Evolutionary conservation across 1,284 basidiomycete species (phyloP), one percentile per base, ranked within the genome.

Genomic region (Agroathelia rolfsii): DNA sequence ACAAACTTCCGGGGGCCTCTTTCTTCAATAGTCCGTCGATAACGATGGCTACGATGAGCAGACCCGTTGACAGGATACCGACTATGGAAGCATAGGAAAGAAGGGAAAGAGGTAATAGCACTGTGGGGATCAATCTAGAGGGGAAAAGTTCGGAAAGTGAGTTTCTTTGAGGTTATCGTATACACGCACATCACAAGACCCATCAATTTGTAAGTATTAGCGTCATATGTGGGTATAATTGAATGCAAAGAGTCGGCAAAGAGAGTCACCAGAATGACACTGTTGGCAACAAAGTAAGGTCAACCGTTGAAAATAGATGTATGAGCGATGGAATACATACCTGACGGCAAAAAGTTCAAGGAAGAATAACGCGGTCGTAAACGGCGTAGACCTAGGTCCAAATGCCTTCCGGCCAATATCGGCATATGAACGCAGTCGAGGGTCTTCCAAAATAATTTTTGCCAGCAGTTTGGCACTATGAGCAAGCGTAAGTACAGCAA

Each of bases 381-480:
- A 50, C 3, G 71, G 56, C 24, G 72, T 76, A 0, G 80, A 80
- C 30, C 64, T 65, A 3, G 69, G 67, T 3, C 89, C 90, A 52
- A 93, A 93, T 1, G 88, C 88, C 48, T 83, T 86, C 36, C 74
- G 71, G 16, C 86, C 86, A 39, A 94, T 86, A 50, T 95, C 90
- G 5, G 87, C 76, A 53, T 94, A 95, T 2, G 88, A 88, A 19
- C 73, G 68, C 31, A 92, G 51, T 8, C 66, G 67, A 3, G 72
- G 67, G 49, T 94, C 86, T 3, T 66, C 59, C 10, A 76, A 50
- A 35, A 93, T 87, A 28, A 89, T 69, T 26, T 61, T 60, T 2
- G 86, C 85, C 8, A 94, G 70, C 22, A 90, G 72, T 55, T 92
- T 92, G 10, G 86, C 88, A 2, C 86, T 90, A 47, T 3, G 34